A percentile compares a stretch with the other conserved stretches of the same genome.
phyloP scores from a whole-genome alignment of 768 basidiomycete genomes.

The Naganishia vishniacii region DNA sequence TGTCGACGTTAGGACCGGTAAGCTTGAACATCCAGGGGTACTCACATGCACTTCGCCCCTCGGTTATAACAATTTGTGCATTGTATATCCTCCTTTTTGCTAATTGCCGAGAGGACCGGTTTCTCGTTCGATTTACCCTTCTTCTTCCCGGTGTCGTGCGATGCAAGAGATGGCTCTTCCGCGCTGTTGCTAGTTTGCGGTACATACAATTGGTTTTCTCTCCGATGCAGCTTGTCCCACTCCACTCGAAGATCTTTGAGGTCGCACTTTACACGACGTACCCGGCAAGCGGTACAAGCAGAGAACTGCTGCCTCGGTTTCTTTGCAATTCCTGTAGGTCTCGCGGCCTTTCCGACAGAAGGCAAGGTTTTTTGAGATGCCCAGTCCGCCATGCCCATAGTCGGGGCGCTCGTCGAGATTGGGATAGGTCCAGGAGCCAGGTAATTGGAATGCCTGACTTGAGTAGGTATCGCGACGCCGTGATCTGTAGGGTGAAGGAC shows the following conservation, averaged over 20 bases:
- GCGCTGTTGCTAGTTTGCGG: background rate
- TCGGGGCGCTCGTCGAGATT: background rate
- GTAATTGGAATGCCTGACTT: too few species aligned
- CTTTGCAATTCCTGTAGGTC: background rate
- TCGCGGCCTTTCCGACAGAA: background rate
- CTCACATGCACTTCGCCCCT: constrained; percentile 87
- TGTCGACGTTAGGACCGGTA: background rate
- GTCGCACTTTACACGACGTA: constrained; percentile 90
- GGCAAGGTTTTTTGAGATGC: background rate
- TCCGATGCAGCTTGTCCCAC: constrained; percentile 23
- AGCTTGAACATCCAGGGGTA: constrained; percentile 29
- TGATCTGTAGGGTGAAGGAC: background rate
- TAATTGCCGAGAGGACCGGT: background rate
- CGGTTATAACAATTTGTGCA: constrained; percentile 90
- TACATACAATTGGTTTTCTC: background rate
- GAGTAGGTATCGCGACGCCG: too few species aligned
- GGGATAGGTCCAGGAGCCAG: background rate
- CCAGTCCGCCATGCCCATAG: background rate
- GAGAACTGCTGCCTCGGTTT: constrained; percentile 59
- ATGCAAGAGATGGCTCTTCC: constrained; percentile 27
- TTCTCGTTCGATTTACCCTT: constrained; percentile 19
- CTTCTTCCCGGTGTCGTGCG: constrained; percentile 16
- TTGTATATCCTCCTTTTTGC: constrained; percentile 50
- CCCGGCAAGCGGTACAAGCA: constrained; percentile 89
- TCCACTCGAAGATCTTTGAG: constrained; percentile 71